These are phyloP conservation scores for Symbiodinium pilosum DNA, from an alignment of 73 alveolate species.

Conservation along the genomic window DNA sequence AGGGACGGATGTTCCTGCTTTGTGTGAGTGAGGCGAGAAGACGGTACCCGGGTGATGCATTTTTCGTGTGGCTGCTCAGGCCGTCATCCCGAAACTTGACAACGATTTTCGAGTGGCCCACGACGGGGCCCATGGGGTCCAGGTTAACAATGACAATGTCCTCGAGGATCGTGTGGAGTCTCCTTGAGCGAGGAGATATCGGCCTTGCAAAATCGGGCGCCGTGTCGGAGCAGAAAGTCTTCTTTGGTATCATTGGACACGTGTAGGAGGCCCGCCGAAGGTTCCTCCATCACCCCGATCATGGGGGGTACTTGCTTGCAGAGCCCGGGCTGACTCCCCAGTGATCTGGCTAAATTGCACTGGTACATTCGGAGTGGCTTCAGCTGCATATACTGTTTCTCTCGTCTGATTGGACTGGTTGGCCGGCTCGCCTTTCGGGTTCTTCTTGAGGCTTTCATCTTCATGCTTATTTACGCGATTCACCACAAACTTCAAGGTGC, in stretches of 20 bases:
- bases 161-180: not conserved
- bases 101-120: not conserved
- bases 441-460: not conserved
- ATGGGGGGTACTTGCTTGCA: not conserved
- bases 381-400: constrained; percentile 31
- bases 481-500: too few relatives aligned
- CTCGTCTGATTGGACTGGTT: not conserved
- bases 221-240: not conserved
- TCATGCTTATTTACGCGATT: constrained; percentile 5
- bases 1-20: not conserved
- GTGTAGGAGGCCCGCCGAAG: not conserved
- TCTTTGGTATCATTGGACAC: not conserved
- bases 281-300: not conserved
- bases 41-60: not conserved
- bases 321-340: not conserved
- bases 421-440: not conserved
- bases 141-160: not conserved
- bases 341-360: not conserved
- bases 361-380: constrained; percentile 27
- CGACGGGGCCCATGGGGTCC: not conserved
- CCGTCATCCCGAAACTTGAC: not conserved
- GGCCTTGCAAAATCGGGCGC: not conserved
- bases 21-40: not conserved
- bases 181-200: not conserved
- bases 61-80: not conserved